These are phyloP conservation scores for Psilocybe sp. DNA, from an alignment of 768 basidiomycete genomes.

Conservation along the genomic window DNA sequence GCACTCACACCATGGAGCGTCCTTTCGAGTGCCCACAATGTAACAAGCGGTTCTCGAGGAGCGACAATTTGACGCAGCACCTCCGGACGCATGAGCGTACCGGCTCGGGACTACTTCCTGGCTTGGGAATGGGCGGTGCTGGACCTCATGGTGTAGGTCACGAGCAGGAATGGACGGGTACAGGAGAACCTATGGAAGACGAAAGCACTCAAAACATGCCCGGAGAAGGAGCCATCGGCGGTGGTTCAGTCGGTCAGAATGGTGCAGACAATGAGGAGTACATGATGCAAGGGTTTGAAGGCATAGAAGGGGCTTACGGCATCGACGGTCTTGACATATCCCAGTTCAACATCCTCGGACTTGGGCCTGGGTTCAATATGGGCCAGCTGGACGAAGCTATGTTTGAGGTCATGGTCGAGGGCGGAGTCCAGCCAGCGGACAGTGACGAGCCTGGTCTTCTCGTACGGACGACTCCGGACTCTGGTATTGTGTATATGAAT, in stretches of 20 bases:
- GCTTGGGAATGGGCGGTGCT: slow-evolving; percentile 18
- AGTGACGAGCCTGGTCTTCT: slow-evolving; percentile 59
- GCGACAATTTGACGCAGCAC: slow-evolving; percentile 89
- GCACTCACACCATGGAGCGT: slow-evolving; percentile 87
- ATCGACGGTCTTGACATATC: slow-evolving; percentile 23
- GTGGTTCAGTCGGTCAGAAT: too few relatives aligned
- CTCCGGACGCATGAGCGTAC: slow-evolving; percentile 70
- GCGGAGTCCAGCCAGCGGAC: slow-evolving; percentile 50
- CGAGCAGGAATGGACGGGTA: slow-evolving; percentile 20
- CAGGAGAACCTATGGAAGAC: too few relatives aligned
- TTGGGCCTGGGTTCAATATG: slow-evolving; percentile 16
- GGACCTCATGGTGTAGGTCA: slow-evolving; percentile 2
- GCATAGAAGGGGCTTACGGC: slow-evolving; percentile 6
- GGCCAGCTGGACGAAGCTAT: slow-evolving; percentile 45
- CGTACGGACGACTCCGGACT: slow-evolving; percentile 24
- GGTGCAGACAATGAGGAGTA: too few relatives aligned
- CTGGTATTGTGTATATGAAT: slow-evolving; percentile 14
- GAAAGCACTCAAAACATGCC: too few relatives aligned
- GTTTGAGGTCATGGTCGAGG: slow-evolving; percentile 61
- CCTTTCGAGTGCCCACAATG: slow-evolving; percentile 78
- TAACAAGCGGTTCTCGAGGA: slow-evolving; percentile 80
- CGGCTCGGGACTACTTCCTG: slow-evolving; percentile 14
- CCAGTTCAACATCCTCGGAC: slow-evolving; percentile 11
- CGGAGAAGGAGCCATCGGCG: too few relatives aligned
- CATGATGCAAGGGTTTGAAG: too few relatives aligned